A percentile compares a stretch with the other conserved stretches of the same genome.
Conservation (phyloP, 257 asterid genomes). For the Solanum habrochaites region DNA sequence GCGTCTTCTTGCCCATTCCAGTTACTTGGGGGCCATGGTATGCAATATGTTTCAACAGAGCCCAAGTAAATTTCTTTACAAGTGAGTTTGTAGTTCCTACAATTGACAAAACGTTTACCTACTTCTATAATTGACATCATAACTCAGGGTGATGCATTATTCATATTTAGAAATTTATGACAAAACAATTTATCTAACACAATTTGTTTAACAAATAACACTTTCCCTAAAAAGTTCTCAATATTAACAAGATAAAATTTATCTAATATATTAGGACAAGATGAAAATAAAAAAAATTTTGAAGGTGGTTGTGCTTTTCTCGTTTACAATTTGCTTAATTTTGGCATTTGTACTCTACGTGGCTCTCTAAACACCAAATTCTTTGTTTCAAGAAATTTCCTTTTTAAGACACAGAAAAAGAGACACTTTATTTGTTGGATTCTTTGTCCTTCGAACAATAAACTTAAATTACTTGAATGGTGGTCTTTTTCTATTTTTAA, state of each 20-base stretch:
- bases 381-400: neutral
- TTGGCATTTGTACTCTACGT: too few species aligned
- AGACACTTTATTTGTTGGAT: neutral
- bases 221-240: neutral
- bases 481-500: neutral
- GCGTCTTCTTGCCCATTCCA: neutral
- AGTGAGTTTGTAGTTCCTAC: neutral
- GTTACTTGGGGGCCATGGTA: neutral
- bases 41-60: neutral
- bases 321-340: too few species aligned
- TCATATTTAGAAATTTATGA: neutral
- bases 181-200: neutral
- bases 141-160: neutral
- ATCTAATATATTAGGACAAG: neutral
- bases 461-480: neutral
- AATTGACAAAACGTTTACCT: neutral
- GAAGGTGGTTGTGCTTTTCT: too few species aligned
- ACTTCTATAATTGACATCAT: neutral
- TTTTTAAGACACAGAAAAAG: neutral
- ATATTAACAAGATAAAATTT: neutral
- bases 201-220: neutral
- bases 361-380: too few species aligned
- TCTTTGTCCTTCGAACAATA: neutral
- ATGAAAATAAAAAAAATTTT: too few species aligned
- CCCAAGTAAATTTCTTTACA: neutral